Evolutionary conservation across 129 eudicot genomes (phyloP), one percentile per base, ranked within the genome.

Genomic region (Flaveria ramosissima): DNA sequence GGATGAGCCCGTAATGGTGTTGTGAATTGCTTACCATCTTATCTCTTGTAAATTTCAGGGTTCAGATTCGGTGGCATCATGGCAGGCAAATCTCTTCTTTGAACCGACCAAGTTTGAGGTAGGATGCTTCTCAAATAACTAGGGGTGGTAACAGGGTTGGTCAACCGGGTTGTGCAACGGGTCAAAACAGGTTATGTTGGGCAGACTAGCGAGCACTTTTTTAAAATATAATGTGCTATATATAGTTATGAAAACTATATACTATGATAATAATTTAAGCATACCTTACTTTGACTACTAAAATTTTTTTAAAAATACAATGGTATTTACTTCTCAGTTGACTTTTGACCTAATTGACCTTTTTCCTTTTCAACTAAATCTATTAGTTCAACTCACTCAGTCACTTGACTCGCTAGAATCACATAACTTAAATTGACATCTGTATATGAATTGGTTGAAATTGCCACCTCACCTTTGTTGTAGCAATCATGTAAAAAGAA

Each of bases 81-180:
- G 97, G 97, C 97, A 91, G 53, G 87, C 97, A 59, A 91, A 91
- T 83, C 97, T 91, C 76, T 86, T 91, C 78, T 91, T 91, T 81
- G 97, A 91, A 61, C 97, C 97, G 0, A 83, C 89, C 20, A 83
- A 85, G 71, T 91, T 91, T 65, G 97, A 91, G 93, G 97, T 88
- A 78, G 6, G 2, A 24, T 61, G 67, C 55, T 82, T 79, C 46
- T 59, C 52, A 26, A 57, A 82, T 45, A 50, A 19, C 36, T 67
- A 17, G 2, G 4, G 27, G 32, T 23, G 65, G 65, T 59, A 55
- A 55, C 20, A 6, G 24, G 61, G 61, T 55, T 55, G 61, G 27
- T 56, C 13, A 56, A 1, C 17, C 17, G 12, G 45, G 68, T 13
- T 30, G 68, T 9, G 12, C 21, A 63, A 63, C 20, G 1, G 19